These are phyloP conservation scores for Tetratostichococcus sp. DNA, from an alignment of 139 green algal species.

Conservation along the genomic window DNA sequence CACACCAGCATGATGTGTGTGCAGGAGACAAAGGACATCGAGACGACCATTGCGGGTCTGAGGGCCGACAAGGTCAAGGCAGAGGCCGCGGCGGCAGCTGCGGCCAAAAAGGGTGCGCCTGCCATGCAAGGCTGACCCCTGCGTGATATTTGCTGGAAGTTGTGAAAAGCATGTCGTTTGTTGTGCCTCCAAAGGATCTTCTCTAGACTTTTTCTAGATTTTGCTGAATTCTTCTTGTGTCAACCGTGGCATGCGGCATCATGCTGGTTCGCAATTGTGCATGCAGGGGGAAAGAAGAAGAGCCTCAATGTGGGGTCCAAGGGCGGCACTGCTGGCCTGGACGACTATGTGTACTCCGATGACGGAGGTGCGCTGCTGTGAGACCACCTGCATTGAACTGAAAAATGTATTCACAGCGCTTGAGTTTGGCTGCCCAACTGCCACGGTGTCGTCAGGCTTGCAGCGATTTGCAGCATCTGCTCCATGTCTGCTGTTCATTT, in stretches of 20 bases:
- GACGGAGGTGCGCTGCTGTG: not conserved
- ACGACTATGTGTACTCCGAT: slow-evolving; percentile 78
- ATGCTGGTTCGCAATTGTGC: not conserved
- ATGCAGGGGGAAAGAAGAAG: slow-evolving; percentile 51
- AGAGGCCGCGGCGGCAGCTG: slow-evolving; percentile 44
- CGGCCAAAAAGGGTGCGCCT: slow-evolving; percentile 45
- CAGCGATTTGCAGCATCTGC: not conserved
- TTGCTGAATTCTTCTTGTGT: no score
- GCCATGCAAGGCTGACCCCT: not conserved
- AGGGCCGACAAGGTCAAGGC: slow-evolving; percentile 66
- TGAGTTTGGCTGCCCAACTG: not conserved
- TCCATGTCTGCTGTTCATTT: no score
- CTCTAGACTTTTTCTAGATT: no score
- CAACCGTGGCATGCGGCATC: no score
- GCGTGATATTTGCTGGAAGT: no score
- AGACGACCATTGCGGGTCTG: slow-evolving; percentile 49
- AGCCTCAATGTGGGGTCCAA: slow-evolving; percentile 63
- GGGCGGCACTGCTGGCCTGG: slow-evolving; percentile 58
- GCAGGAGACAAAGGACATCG: slow-evolving; percentile 71
- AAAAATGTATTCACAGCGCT: not conserved
- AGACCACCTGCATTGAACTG: no score
- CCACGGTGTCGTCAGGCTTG: no score
- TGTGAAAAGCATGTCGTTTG: no score
- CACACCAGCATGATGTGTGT: no score
- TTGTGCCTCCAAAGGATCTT: no score